Conservation (phyloP, 306 rosid genomes). For the Dicorynia guianensis region DNA sequence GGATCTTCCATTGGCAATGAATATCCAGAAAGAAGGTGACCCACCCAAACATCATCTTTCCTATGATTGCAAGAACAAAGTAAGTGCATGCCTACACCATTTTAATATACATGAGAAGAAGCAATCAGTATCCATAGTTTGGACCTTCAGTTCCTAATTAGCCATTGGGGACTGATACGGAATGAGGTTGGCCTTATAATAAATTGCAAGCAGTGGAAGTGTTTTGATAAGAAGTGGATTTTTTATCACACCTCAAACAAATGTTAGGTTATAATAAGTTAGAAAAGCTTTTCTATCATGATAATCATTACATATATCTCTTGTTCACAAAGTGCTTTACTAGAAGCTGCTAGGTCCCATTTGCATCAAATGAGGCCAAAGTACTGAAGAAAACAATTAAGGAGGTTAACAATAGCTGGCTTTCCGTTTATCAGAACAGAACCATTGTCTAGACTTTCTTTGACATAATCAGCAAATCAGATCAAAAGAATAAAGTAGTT, state of each 20-base stretch:
- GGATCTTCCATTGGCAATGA: constrained; percentile 97
- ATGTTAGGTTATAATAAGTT: neutral
- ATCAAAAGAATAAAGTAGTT: constrained; percentile 10
- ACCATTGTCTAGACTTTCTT: neutral
- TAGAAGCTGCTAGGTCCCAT: neutral
- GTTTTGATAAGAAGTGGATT: neutral
- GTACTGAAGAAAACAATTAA: constrained; percentile 15
- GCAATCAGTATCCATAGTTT: neutral
- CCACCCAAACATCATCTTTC: constrained; percentile 95
- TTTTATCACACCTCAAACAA: constrained; percentile 7
- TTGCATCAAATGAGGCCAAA: constrained; percentile 4
- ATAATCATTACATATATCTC: neutral
- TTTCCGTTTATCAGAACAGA: neutral
- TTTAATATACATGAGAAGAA: constrained; percentile 2
- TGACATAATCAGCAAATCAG: constrained; percentile 33
- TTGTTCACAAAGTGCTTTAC: constrained; percentile 10
- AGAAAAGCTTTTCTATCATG: constrained; percentile 9
- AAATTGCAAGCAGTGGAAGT: neutral
- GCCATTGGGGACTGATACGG: constrained; percentile 19
- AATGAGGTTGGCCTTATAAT: constrained; percentile 9
- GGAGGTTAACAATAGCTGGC: constrained; percentile 1
- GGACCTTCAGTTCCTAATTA: neutral
- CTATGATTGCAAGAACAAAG: constrained; percentile 51
- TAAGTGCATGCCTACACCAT: constrained; percentile 19
- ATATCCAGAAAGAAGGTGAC: constrained; percentile 96